phyloP scores from a whole-genome alignment of 2,329 filamentous ascomycete species.

The Fusarium buharicum region DNA sequence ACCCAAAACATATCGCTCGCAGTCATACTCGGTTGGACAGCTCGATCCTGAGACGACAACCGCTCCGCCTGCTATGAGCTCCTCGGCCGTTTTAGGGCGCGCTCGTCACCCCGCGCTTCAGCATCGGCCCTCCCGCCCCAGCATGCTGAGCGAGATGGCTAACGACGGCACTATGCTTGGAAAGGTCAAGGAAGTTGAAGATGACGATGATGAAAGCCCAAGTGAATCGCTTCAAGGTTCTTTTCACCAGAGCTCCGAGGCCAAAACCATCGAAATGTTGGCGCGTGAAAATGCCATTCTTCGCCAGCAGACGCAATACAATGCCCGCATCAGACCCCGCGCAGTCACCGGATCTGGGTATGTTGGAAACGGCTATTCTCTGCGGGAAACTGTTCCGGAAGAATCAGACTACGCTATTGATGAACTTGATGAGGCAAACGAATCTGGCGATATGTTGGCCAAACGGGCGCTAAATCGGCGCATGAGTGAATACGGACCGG shows the following conservation, averaged over 20 bases:
- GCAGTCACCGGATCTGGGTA: slow-evolving; percentile 67
- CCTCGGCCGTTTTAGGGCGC: slow-evolving; percentile 63
- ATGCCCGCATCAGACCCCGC: slow-evolving; percentile 65
- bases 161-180: slow-evolving; percentile 70
- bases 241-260: slow-evolving; percentile 65
- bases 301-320: slow-evolving; percentile 67
- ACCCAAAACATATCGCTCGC: slow-evolving; percentile 91
- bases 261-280: slow-evolving; percentile 71
- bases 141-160: slow-evolving; percentile 78
- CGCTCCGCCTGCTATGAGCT: slow-evolving; percentile 54
- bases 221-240: slow-evolving; percentile 61
- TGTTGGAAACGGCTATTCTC: slow-evolving; percentile 66
- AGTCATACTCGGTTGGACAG: slow-evolving; percentile 96
- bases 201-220: slow-evolving; percentile 70
- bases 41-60: slow-evolving; percentile 72
- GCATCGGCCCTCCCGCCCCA: slow-evolving; percentile 82
- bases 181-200: slow-evolving; percentile 76
- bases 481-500: slow-evolving; percentile 67
- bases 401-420: slow-evolving; percentile 79
- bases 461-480: slow-evolving; percentile 61
- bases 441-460: slow-evolving; percentile 58
- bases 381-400: slow-evolving; percentile 69
- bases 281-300: slow-evolving; percentile 71
- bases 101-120: slow-evolving; percentile 75
- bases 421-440: slow-evolving; percentile 72